A percentile compares a stretch with the other conserved stretches of the same genome.
Evolutionary conservation across 202 grass and related monocot species (phyloP).

Genomic region (Schoenoplectus triqueter): DNA sequence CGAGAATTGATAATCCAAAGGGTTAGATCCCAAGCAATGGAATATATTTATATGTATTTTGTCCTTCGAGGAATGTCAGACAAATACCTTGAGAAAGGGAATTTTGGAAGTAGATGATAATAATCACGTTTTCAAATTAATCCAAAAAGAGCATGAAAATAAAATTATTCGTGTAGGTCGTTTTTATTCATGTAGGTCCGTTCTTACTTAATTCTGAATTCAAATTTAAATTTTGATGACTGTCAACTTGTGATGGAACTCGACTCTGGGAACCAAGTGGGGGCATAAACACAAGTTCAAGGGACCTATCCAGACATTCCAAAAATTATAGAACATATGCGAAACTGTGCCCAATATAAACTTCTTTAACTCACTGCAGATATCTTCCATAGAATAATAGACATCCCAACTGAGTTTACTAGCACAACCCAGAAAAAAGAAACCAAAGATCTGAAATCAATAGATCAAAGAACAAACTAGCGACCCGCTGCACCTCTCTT

Average conservation of each 20-base stretch:
- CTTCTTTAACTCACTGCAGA: background rate
- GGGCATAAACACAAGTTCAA: background rate
- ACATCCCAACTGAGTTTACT: constrained; percentile 12
- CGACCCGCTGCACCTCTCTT: background rate
- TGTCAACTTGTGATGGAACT: background rate
- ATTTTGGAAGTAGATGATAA: background rate
- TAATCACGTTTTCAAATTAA: background rate
- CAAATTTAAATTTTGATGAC: background rate
- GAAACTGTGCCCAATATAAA: background rate
- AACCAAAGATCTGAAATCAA: background rate
- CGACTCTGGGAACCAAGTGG: background rate
- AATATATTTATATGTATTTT: no score
- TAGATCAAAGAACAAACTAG: constrained; percentile 18
- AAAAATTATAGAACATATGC: background rate
- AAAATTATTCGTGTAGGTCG: background rate
- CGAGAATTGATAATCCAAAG: no score
- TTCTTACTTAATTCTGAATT: background rate
- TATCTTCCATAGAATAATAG: background rate
- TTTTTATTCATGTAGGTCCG: background rate
- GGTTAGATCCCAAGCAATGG: no score
- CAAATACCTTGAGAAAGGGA: background rate
- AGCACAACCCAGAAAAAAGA: background rate
- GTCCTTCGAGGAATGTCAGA: no score
- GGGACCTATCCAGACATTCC: no score
- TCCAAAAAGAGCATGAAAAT: constrained; percentile 3